Evolutionary conservation across 495 filamentous ascomycete genomes (phyloP).

Genomic region (Penicillium cataractarum): DNA sequence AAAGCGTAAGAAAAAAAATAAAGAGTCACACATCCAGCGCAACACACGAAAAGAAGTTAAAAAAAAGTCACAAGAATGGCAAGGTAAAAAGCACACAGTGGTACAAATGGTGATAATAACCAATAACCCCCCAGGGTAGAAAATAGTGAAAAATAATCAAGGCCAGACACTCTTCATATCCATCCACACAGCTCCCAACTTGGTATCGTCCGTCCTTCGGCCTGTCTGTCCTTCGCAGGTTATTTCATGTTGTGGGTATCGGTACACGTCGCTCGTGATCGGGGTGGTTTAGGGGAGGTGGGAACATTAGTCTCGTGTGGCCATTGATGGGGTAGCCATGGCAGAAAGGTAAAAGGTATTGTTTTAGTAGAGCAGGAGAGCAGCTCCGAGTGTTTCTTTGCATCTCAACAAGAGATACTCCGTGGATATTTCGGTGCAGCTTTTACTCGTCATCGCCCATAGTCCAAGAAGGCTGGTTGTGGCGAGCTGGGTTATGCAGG

Average conservation of each 20-base stretch:
- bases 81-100: conserved; percentile 6
- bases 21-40: conserved; percentile 17
- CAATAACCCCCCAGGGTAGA: not conserved
- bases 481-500: conserved; percentile 18
- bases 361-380: not conserved
- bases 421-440: not conserved
- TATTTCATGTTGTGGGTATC: conserved; percentile 28
- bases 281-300: conserved; percentile 6
- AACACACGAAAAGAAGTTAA: conserved; percentile 15
- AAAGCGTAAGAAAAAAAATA: conserved; percentile 13
- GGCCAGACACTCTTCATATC: conserved; percentile 10
- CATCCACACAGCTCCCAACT: conserved; percentile 7
- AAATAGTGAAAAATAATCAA: conserved; percentile 15
- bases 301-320: conserved; percentile 14
- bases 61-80: conserved; percentile 21
- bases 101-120: not conserved
- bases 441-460: conserved; percentile 22
- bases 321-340: not conserved
- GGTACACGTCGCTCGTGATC: conserved; percentile 34
- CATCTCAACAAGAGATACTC: not conserved
- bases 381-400: not conserved
- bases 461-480: conserved; percentile 36
- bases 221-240: conserved; percentile 13
- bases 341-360: not conserved
- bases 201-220: not conserved